Evolutionary conservation across 2,329 filamentous ascomycete species (phyloP).

Genomic region (Drechslerella coelobrocha): DNA sequence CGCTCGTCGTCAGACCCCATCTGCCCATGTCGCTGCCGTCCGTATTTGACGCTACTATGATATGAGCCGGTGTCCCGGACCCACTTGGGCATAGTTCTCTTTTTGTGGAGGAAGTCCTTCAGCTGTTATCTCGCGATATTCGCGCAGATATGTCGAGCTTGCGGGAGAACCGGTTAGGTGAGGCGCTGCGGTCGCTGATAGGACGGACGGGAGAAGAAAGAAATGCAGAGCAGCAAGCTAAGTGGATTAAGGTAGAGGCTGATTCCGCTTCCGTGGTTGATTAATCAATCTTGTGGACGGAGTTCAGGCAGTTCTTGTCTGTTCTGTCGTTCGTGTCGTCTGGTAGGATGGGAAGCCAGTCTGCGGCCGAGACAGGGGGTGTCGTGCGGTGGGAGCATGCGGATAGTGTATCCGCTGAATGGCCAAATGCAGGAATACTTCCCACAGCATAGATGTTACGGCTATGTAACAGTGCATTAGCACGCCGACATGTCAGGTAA

Average conservation of each 20-base stretch:
- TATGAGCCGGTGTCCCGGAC: constrained; percentile 8
- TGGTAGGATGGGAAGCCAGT: constrained; percentile 3
- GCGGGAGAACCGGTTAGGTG: no score
- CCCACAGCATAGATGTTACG: not conserved
- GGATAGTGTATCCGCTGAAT: not conserved
- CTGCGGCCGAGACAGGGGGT: constrained; percentile 8
- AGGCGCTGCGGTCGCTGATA: not conserved
- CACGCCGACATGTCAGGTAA: no score
- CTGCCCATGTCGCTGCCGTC: no score
- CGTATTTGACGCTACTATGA: constrained; percentile 10
- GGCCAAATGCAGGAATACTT: not conserved
- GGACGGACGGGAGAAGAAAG: not conserved
- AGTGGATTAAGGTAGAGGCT: constrained; percentile 3
- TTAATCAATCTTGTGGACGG: constrained; percentile 12
- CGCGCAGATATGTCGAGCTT: no score
- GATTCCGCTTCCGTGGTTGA: no score
- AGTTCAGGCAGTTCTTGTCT: not conserved
- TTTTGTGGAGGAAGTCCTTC: no score
- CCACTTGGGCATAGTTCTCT: not conserved
- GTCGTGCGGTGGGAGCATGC: not conserved
- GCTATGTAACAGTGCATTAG: constrained; percentile 8
- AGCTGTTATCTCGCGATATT: not conserved
- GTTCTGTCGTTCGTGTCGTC: constrained; percentile 4
- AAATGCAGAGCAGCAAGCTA: no score
- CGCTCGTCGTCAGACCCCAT: not conserved